A percentile compares a stretch with the other conserved stretches of the same genome.
phyloP scores from a whole-genome alignment of 345 rosid genomes.

The Salix caprea region DNA sequence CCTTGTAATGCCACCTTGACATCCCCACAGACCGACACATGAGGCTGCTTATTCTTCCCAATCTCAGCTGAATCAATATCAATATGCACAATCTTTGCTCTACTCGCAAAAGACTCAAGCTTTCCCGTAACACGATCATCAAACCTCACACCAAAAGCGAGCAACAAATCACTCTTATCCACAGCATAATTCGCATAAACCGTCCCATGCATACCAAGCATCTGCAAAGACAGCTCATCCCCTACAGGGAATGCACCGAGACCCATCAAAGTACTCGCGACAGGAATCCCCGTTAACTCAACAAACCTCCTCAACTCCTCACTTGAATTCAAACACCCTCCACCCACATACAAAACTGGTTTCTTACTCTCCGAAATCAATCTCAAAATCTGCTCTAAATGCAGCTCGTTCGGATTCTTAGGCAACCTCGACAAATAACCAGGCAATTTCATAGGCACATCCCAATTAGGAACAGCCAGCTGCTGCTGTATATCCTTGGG shows the following conservation, averaged over 20 bases:
- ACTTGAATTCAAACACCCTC: constrained; percentile 94
- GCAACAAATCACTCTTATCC: constrained; percentile 76
- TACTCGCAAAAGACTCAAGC: constrained; percentile 89
- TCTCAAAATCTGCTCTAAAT: constrained; percentile 77
- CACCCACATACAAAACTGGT: constrained; percentile 94
- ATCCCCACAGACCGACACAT: constrained; percentile 83
- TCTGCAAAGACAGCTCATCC: constrained; percentile 65
- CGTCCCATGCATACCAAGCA: constrained; percentile 99
- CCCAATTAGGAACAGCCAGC: constrained; percentile 77
- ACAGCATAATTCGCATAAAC: constrained; percentile 90
- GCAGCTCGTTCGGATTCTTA: constrained; percentile 46
- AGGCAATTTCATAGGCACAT: constrained; percentile 46
- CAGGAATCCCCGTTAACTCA: constrained; percentile 83
- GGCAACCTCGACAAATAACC: constrained; percentile 85
- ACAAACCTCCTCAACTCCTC: constrained; percentile 77
- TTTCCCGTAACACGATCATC: constrained; percentile 97
- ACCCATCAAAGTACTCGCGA: constrained; percentile 98
- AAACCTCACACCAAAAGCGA: constrained; percentile 94
- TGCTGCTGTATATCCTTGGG: constrained; percentile 97
- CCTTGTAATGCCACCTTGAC: constrained; percentile 75
- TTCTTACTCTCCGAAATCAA: constrained; percentile 70
- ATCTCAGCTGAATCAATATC: constrained; percentile 95
- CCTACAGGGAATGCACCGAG: constrained; percentile 65
- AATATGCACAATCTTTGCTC: constrained; percentile 92
- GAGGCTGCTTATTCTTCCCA: constrained; percentile 98